Base-by-base conservation (phyloP, 176 grass and related monocot species). In the Triticum timopheevii region DNA sequence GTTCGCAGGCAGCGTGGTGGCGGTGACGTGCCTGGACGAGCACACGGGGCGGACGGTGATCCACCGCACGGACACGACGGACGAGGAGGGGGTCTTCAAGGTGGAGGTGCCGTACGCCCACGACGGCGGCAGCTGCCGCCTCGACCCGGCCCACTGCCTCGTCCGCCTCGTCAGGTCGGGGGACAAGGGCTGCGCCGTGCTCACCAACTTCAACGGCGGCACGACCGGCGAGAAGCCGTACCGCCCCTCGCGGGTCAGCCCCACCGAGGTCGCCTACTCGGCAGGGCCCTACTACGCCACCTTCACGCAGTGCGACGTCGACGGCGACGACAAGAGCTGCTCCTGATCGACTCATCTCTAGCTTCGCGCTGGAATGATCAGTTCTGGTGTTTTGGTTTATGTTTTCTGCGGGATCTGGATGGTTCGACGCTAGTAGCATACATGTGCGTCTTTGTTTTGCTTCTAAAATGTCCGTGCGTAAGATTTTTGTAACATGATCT, bases 161-260 rank as follows among this genome's bases (percentile, higher is more conserved):
- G 92, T 93, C 84, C 85, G 92, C 84, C 35, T 99, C 77, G 83
- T 81, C 69, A 83, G 73, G 9, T 94, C 92, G 17, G 84, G 91
- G 28, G 76, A 90, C 79, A 16, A 30, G 7, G 77, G 17, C 9
- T 99, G 97, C 83, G 88, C 86, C 76, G 66, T 87, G 17, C 15
- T 78, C 80, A 99, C 97, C 69, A 39, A 99, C 87, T 99, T 94
- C 89, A 87, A 93, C 80, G 4, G 33, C 49, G 97, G 97, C 61
- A 82, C 2, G 85, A 10, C 17, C 64, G 97, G 97, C 17, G 71
- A 90, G 81, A 61, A 3, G 10, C 92, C 76, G 1, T 27, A 13
- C 15, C 86, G 84, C 90, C 90, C 81, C 65, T 76, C 66, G 52
- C 17, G 16, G 10, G 42, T 77, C 49, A 39, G 61, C 54, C 82